These are phyloP conservation scores for Botryobasidium botryosum DNA, from an alignment of 768 basidiomycete species.

Conservation along the genomic window DNA sequence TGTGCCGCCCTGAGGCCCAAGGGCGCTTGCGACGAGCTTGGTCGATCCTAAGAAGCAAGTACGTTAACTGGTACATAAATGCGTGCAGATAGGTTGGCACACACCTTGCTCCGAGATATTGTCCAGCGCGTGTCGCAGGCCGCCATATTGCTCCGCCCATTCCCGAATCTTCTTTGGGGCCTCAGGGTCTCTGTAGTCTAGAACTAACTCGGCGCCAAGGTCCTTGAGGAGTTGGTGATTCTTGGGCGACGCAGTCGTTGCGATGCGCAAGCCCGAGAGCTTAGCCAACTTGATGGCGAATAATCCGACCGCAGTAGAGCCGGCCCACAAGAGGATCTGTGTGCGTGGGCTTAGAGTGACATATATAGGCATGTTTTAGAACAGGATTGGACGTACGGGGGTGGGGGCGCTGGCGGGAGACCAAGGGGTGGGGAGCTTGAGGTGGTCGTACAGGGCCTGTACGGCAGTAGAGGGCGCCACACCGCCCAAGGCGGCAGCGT, in stretches of 20 bases:
- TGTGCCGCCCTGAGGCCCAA: no score
- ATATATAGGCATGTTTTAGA: no score
- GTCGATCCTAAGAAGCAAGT: no score
- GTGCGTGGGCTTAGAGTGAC: no score
- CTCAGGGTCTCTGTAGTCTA: slow-evolving; percentile 20
- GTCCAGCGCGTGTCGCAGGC: no score
- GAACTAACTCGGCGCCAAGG: slow-evolving; percentile 28
- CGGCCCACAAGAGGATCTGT: slow-evolving; percentile 13
- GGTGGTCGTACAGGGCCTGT: slow-evolving; percentile 10
- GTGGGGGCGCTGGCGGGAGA: no score
- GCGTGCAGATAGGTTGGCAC: no score
- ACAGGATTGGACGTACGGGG: no score
- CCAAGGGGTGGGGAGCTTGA: slow-evolving; percentile 12
- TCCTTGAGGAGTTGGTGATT: slow-evolving; percentile 23
- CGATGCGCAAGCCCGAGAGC: slow-evolving; percentile 27
- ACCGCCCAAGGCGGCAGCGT: slow-evolving; percentile 13
- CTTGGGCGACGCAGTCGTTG: slow-evolving; percentile 27
- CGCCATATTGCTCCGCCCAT: no score
- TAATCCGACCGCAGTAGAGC: slow-evolving; percentile 18
- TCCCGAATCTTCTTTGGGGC: slow-evolving; percentile 12
- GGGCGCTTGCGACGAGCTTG: no score
- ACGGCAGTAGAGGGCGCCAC: slow-evolving; percentile 13
- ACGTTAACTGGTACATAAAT: no score
- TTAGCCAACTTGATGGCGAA: slow-evolving; percentile 28
- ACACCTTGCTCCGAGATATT: no score